Percentiles rank a stretch among this genome's conserved stretches.
phyloP scores from a whole-genome alignment of 2,329 filamentous ascomycete genomes.

The Botrytis paeoniae region DNA sequence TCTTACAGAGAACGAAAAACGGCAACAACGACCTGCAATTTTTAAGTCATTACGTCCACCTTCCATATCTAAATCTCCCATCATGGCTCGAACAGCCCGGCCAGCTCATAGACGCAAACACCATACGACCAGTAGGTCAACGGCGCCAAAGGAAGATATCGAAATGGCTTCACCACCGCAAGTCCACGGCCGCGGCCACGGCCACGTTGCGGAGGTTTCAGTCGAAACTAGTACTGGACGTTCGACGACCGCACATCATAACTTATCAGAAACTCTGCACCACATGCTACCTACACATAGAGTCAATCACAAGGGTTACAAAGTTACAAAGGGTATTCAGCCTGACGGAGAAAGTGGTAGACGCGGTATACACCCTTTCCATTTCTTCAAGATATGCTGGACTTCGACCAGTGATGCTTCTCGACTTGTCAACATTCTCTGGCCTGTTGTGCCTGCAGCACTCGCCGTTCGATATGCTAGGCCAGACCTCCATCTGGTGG shows the following conservation, averaged over 20 bases:
- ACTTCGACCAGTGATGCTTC: conserved; percentile 62
- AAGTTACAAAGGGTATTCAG: conserved; percentile 40
- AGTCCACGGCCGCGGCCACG: neutral
- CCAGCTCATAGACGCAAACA: neutral
- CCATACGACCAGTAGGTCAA: neutral
- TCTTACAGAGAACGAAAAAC: neutral
- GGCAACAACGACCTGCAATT: neutral
- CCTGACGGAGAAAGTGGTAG: conserved; percentile 67
- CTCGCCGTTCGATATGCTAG: conserved; percentile 60
- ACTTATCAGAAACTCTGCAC: conserved; percentile 12
- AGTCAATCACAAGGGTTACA: conserved; percentile 29
- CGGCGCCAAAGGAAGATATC: conserved; percentile 9
- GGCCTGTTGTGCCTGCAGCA: conserved; percentile 71
- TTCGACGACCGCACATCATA: conserved; percentile 16
- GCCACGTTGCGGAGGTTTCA: conserved; percentile 15
- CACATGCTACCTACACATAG: conserved; percentile 15
- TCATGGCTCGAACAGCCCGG: neutral
- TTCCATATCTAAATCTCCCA: neutral
- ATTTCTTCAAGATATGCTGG: conserved; percentile 63
- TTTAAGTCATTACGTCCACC: neutral
- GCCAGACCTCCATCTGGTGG: conserved; percentile 56
- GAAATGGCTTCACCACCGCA: conserved; percentile 18
- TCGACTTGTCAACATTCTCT: conserved; percentile 65
- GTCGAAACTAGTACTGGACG: conserved; percentile 7
- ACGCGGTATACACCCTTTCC: conserved; percentile 58